Evolutionary conservation across 495 filamentous ascomycete genomes (phyloP).

Genomic region (Jackrogersella multiformis): DNA sequence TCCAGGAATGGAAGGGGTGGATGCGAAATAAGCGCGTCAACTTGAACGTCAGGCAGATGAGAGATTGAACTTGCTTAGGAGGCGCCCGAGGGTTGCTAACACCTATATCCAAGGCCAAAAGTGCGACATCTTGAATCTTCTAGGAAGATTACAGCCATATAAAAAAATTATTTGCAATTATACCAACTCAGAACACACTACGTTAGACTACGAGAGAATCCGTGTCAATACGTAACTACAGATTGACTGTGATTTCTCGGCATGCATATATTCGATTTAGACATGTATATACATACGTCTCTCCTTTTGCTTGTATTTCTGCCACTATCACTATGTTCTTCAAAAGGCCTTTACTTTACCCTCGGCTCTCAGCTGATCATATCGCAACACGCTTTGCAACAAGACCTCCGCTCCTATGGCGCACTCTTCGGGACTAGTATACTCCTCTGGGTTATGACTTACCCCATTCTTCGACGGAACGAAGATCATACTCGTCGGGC

Average conservation of each 20-base stretch:
- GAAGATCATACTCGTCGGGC: constrained; percentile 63
- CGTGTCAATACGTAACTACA: not conserved
- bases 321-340: not conserved
- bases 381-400: constrained; percentile 51
- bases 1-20: constrained; percentile 80
- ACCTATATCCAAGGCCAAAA: not conserved
- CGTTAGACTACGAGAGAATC: not conserved
- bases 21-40: constrained; percentile 87
- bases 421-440: constrained; percentile 55
- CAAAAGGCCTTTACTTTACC: not conserved
- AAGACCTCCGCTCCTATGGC: constrained; percentile 50
- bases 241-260: not conserved
- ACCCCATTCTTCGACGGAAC: constrained; percentile 59
- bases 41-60: constrained; percentile 92
- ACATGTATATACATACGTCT: not conserved
- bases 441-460: constrained; percentile 60
- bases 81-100: too few species aligned
- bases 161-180: not conserved
- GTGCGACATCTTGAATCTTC: not conserved
- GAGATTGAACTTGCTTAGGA: constrained; percentile 57
- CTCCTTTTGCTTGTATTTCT: not conserved
- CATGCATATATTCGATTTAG: not conserved
- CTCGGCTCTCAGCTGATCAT: constrained; percentile 43
- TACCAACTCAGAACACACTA: not conserved
- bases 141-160: not conserved